Conservation (phyloP, 768 basidiomycete species). For the Leccinum imitatum region DNA sequence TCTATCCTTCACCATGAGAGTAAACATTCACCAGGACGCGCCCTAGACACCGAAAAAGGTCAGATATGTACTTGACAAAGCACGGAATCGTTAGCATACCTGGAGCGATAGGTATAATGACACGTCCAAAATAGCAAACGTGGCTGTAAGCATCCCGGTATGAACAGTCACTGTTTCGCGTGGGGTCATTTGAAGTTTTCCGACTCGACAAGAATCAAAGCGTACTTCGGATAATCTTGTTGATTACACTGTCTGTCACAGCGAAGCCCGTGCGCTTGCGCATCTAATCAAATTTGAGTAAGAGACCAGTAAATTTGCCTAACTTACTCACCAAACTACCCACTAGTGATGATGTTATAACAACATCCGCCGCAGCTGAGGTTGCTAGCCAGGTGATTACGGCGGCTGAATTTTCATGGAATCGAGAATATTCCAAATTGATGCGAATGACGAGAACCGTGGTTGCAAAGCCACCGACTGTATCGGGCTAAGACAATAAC, state of each 20-base stretch:
- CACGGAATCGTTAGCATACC: conserved; percentile 2
- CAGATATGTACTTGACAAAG: background rate
- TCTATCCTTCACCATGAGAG: background rate
- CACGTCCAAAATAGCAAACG: conserved; percentile 20
- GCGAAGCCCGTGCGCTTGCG: conserved; percentile 44
- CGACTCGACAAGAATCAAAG: background rate
- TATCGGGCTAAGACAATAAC: background rate
- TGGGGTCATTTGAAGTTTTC: background rate
- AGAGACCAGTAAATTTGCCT: background rate
- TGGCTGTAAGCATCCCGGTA: conserved; percentile 26
- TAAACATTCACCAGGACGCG: conserved; percentile 21
- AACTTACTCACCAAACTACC: conserved; percentile 39
- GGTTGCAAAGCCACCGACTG: conserved; percentile 38
- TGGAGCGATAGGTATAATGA: conserved; percentile 19
- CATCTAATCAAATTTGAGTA: conserved; percentile 23
- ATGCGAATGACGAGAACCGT: conserved; percentile 32
- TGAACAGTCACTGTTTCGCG: conserved; percentile 27
- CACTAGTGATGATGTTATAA: conserved; percentile 44
- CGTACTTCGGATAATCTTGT: conserved; percentile 43
- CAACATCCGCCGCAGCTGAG: conserved; percentile 40
- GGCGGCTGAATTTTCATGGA: conserved; percentile 34
- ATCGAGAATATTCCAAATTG: conserved; percentile 31
- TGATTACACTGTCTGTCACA: conserved; percentile 36
- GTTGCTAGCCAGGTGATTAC: conserved; percentile 44
- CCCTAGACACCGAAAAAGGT: conserved; percentile 7